Evolutionary conservation across 768 basidiomycete genomes (phyloP), one percentile per base, ranked within the genome.

Genomic region (Boletus vermiculosoides): DNA sequence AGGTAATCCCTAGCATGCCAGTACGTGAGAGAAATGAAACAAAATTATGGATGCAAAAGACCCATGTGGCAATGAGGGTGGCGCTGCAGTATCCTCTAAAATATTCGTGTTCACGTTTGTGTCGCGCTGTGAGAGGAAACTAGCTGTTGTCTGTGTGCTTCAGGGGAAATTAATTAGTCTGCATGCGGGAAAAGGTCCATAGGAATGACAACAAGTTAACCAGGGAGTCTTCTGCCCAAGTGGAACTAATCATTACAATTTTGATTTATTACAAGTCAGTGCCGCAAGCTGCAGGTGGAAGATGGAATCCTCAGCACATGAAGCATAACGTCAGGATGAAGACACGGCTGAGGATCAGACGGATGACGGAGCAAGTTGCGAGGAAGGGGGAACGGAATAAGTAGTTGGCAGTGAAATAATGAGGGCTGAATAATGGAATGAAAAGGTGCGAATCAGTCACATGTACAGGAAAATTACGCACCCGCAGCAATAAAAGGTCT

Each of bases 21-120:
- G 34, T 36, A 62, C 59, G 66, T 67, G 63, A 55, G 65, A 66
- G 54, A 60, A 68, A 53, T 39, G 46, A 40, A 18, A 36, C 44
- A 42, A 42, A 52, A 52, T 55, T 55, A 46, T 42, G 39, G 33
- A 28, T 25, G 25, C 11, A 46, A 58, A 37, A 42, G 9, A 37
- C 4, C 28, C 45, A 6, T 28, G 45, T 50, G 44, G 34, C 33
- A 31, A 58, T 22, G 25, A 12, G n/a, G 50, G 31, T 42, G 55
- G 48, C 20, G 22, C 39, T 40, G 33, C 28, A 41, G n/a, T 59
- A 34, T 33, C 45, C 31, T 56, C 44, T 30, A 56, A 47, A 50
- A 41, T 50, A 31, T 44, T 50, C 47, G 23, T 55, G 45, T 56
- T 56, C 53, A 57, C 34, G 50, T 50, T 42, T 46, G 46, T 47